phyloP scores from a whole-genome alignment of 495 filamentous ascomycete genomes.

The Daldinia decipiens region DNA sequence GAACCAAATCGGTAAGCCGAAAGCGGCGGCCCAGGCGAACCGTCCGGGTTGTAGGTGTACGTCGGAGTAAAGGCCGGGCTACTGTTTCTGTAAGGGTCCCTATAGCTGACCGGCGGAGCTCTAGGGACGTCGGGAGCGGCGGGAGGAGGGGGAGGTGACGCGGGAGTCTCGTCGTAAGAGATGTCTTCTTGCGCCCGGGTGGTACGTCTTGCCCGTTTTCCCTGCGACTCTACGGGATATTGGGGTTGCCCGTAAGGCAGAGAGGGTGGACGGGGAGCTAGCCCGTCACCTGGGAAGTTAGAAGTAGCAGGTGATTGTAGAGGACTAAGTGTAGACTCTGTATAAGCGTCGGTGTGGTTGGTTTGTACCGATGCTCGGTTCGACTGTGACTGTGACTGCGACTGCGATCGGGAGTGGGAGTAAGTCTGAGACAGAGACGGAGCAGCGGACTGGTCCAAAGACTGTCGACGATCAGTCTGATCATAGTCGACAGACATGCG shows the following conservation, averaged over 20 bases:
- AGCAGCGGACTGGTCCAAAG: slow-evolving; percentile 53
- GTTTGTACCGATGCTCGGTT: slow-evolving; percentile 57
- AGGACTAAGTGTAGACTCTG: slow-evolving; percentile 62
- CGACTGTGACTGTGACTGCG: slow-evolving; percentile 47
- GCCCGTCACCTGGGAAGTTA: slow-evolving; percentile 57
- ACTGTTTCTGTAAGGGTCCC: slow-evolving; percentile 58
- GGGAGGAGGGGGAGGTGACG: slow-evolving; percentile 57
- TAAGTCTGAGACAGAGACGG: slow-evolving; percentile 34
- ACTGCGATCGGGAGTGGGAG: slow-evolving; percentile 32
- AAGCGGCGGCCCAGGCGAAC: slow-evolving; percentile 36
- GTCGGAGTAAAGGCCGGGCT: slow-evolving; percentile 47
- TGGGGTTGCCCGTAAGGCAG: slow-evolving; percentile 57
- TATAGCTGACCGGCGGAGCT: slow-evolving; percentile 68
- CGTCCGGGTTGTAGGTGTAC: slow-evolving; percentile 47
- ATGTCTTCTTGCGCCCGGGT: slow-evolving; percentile 48
- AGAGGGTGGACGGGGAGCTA: slow-evolving; percentile 62
- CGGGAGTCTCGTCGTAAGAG: slow-evolving; percentile 50
- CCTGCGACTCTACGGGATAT: slow-evolving; percentile 55
- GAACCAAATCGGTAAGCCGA: slow-evolving; percentile 42
- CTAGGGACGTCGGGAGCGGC: slow-evolving; percentile 69
- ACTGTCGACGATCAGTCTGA: slow-evolving; percentile 51
- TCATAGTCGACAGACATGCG: slow-evolving; percentile 56
- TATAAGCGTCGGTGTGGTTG: slow-evolving; percentile 58
- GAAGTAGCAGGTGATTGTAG: slow-evolving; percentile 61
- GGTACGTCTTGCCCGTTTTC: slow-evolving; percentile 51